These are phyloP conservation scores for Cyberlindnera lachancei DNA, from an alignment of 805 yeast genomes.

Conservation along the genomic window DNA sequence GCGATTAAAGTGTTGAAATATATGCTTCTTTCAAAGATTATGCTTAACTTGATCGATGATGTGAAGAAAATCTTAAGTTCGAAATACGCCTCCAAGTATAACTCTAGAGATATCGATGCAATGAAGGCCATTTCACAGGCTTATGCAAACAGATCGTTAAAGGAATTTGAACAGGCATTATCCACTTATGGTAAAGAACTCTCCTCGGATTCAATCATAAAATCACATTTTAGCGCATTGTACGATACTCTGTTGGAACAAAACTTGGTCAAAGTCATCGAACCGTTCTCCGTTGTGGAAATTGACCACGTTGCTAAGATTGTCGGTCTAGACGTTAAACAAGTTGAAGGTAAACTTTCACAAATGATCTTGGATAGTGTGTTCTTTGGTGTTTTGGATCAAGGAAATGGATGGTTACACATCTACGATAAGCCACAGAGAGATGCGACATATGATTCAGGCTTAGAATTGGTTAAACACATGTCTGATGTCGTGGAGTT, in stretches of 20 bases:
- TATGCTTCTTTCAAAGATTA: conserved; percentile 86
- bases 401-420: conserved; percentile 96
- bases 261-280: conserved; percentile 87
- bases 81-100: conserved; percentile 66
- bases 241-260: conserved; percentile 92
- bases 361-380: conserved; percentile 96
- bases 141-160: conserved; percentile 79
- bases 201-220: conserved; percentile 78
- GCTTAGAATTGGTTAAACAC: conserved; percentile 78
- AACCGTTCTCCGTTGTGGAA: conserved; percentile 95
- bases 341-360: conserved; percentile 88
- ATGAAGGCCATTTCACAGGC: conserved; percentile 92
- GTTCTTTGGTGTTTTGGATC: conserved; percentile 95
- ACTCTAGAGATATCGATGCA: conserved; percentile 85
- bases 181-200: conserved; percentile 65
- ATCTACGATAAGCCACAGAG: conserved; percentile 83
- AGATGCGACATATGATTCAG: conserved; percentile 83
- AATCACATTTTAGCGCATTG: conserved; percentile 85
- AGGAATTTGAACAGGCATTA: conserved; percentile 84
- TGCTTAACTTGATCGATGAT: conserved; percentile 84
- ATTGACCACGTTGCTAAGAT: conserved; percentile 78
- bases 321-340: conserved; percentile 80
- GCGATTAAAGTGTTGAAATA: conserved; percentile 81
- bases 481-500: conserved; percentile 85
- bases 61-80: conserved; percentile 70